These are phyloP conservation scores for Cinnamomum chago DNA, from an alignment of 164 flowering plant genomes.

Conservation along the genomic window DNA sequence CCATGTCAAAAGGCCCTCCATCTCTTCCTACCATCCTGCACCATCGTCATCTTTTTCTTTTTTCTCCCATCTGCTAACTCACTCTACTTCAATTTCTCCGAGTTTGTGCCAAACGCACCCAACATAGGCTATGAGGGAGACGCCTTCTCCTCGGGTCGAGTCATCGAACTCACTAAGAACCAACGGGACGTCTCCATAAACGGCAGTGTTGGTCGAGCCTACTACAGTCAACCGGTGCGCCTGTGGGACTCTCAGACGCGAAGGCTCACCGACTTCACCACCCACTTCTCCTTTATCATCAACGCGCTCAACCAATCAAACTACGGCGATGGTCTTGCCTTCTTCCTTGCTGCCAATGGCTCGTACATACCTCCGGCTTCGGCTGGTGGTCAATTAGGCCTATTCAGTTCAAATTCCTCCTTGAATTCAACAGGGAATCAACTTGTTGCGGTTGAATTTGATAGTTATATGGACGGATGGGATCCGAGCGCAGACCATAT, in stretches of 20 bases:
- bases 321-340: constrained; percentile 28
- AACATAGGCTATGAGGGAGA: constrained; percentile 7
- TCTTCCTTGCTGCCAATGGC: constrained; percentile 32
- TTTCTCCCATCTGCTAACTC: constrained; percentile 5
- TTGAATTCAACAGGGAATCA: constrained; percentile 5
- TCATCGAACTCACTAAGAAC: constrained; percentile 4
- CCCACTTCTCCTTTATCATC: constrained; percentile 39
- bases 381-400: constrained; percentile 37
- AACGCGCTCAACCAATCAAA: not conserved
- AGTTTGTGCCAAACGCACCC: constrained; percentile 10
- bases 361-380: constrained; percentile 30
- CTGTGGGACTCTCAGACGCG: constrained; percentile 7
- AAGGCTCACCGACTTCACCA: constrained; percentile 35
- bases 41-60: constrained; percentile 1
- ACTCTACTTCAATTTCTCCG: constrained; percentile 28
- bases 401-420: constrained; percentile 20
- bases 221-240: not conserved
- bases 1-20: not conserved
- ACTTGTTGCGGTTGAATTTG: constrained; percentile 32
- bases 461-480: constrained; percentile 20
- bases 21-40: not conserved
- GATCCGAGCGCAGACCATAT: constrained; percentile 26
- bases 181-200: not conserved
- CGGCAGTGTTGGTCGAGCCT: constrained; percentile 13
- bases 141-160: not conserved